Evolutionary conservation across 495 filamentous ascomycete species (phyloP), one percentile per base, ranked within the genome.

Genomic region (Emericellopsis terricola): DNA sequence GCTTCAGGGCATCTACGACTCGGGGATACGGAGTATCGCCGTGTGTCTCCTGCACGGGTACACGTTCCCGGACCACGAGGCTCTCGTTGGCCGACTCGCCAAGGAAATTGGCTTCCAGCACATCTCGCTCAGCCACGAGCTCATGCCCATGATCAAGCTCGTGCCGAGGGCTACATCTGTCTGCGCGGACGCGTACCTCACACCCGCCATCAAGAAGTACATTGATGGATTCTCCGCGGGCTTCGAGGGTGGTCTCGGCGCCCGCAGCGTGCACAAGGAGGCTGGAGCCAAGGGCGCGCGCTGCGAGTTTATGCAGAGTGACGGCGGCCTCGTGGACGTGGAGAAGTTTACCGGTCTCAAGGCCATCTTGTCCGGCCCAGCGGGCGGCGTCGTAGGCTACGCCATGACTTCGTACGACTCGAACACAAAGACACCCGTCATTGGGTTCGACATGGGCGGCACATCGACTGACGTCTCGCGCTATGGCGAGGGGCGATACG

Each of bases 381-480:
- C 81, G 6, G 81, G 81, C 6, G 81, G 81, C 17, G 79, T 85
- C 2, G 89, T 96, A 2, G 89, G 89, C 7, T 97, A 94, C 51
- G 87, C 89, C 18, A 72, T 89, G 15, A 97, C 89, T 2, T 85
- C 78, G 15, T 94, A 85, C 54, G 89, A 94, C 48, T 64, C 79
- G 2, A 62, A 77, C 30, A 89, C 85, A 11, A 82, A 76, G 46
- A 87, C 69, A 2, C 87, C 87, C 0, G 80, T 96, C 8, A 94
- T 96, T 47, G 89, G 89, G 0, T 96, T 97, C 43, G 89, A 96
- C 44, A 97, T 97, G 89, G 60, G 60, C 31, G 89, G 89, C 18
- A 97, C 89, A 4, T 86, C 78, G 23, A 97, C 89, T 0, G 89
- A 97, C 49, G 87, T 94, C 4, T 92, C 83, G 15, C 62, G 89